These are phyloP conservation scores for Tuber brumale DNA, from an alignment of 495 filamentous ascomycete genomes.

Conservation along the genomic window DNA sequence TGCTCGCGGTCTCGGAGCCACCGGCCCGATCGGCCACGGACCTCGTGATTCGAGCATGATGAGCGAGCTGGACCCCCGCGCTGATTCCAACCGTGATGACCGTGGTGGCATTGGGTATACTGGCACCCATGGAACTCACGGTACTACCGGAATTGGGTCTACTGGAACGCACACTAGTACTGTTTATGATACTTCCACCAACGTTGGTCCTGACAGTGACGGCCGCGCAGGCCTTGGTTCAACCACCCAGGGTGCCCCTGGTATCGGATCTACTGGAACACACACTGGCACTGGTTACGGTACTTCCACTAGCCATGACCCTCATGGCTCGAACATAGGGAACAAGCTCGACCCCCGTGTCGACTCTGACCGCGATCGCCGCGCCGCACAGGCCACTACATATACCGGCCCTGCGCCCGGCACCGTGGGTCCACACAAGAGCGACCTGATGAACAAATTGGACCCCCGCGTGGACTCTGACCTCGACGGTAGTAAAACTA, in stretches of 20 bases:
- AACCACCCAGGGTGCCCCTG: constrained; percentile 39
- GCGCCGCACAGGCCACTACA: constrained; percentile 25
- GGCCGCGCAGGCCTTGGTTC: constrained; percentile 20
- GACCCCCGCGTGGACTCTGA: constrained; percentile 47
- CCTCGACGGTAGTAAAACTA: constrained; percentile 45
- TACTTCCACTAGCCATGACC: constrained; percentile 41
- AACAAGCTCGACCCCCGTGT: constrained; percentile 52
- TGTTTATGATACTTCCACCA: no score
- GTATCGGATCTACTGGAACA: background rate
- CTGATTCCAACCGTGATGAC: constrained; percentile 45
- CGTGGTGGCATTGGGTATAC: no score
- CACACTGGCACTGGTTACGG: constrained; percentile 39
- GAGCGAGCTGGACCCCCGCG: constrained; percentile 51
- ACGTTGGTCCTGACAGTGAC: constrained; percentile 19
- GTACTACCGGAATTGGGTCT: constrained; percentile 17
- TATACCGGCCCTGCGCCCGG: constrained; percentile 36
- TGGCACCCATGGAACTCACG: constrained; percentile 14
- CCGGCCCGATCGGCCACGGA: constrained; percentile 46
- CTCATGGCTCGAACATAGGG: constrained; percentile 43
- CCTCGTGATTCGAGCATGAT: constrained; percentile 46
- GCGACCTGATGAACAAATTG: constrained; percentile 49
- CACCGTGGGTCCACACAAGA: constrained; percentile 48
- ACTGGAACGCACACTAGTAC: no score
- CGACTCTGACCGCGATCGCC: constrained; percentile 35
- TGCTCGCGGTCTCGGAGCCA: background rate